phyloP scores from a whole-genome alignment of 1,139 yeast genomes.

The Blastobotrys serpentis region DNA sequence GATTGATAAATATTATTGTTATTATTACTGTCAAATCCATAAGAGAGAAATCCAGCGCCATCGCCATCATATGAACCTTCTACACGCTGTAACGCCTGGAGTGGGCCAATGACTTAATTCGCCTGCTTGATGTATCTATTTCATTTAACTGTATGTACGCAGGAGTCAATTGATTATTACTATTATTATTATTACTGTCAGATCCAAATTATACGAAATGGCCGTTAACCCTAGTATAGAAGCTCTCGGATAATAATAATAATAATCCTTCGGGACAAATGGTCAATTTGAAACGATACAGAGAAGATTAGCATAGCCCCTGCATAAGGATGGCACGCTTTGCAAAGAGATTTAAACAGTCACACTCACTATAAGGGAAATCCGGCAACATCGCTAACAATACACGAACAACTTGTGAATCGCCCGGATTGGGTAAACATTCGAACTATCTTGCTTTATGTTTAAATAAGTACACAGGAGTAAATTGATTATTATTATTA shows the following conservation, averaged over 20 bases:
- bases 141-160: too few species aligned
- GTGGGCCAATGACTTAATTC: not conserved
- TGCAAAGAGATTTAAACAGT: constrained; percentile 87
- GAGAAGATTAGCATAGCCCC: constrained; percentile 99
- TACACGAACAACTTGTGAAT: not conserved
- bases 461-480: not conserved
- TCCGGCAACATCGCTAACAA: not conserved
- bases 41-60: not conserved
- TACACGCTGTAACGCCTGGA: not conserved
- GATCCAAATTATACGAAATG: too few species aligned
- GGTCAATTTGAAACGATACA: constrained; percentile 84
- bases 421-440: not conserved
- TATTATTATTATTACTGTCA: not conserved
- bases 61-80: not conserved
- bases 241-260: not conserved
- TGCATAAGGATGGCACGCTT: constrained; percentile 99
- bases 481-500: not conserved
- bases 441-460: not conserved
- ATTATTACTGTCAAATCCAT: not conserved
- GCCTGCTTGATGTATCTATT: too few species aligned
- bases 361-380: constrained; percentile 1
- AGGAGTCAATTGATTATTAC: not conserved
- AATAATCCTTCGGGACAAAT: constrained; percentile 46
- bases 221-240: too few species aligned
- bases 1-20: not conserved